Evolutionary conservation across 768 basidiomycete genomes (phyloP), one percentile per base, ranked within the genome.

Genomic region (Hygrophorus russula): DNA sequence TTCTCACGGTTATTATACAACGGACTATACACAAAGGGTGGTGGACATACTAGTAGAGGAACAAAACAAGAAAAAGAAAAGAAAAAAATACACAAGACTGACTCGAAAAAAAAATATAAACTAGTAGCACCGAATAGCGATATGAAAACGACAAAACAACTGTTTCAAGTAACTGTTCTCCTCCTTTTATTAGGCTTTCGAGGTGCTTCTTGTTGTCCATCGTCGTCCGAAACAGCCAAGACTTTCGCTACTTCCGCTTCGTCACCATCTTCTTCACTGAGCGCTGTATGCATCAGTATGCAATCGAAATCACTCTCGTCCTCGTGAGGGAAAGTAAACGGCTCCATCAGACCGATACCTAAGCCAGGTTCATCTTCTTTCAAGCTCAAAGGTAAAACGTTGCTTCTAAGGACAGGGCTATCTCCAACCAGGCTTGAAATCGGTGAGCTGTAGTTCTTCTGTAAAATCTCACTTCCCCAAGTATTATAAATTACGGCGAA

Each of bases 321-420:
- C 36, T 62, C 66, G 24, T 65, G 62, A 29, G 71, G 64, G 38
- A 74, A 59, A 24, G 60, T 61, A 49, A 80, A 79, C 10, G 78
- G 72, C 41, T 71, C 75, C 51, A 80, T 62, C 32, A 80, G 60
- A 6, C 74, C 74, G 42, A 78, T 65, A 3, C 69, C 70, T 35
- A 76, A 56, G 12, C 71, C 70, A 18, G 37, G 20, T 7, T 17
- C 38, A 18, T 28, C 18, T 18, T 12, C 10, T 5, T 14, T 24
- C 18, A 3, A 3, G 24, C 24, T 60, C 14, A 65, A 53, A 11
- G 68, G 56, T 17, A 60, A 48, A 10, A 55, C 49, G 12, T 58
- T 56, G 45, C 58, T 69, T 45, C 73, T 61, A 35, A 76, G 55
- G 13, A 81, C 71, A 19, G 80, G 80, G 46, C 79, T 81, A 46